These are phyloP conservation scores for Plasmodium gonderi DNA, from an alignment of 169 alveolate genomes.

Conservation along the genomic window DNA sequence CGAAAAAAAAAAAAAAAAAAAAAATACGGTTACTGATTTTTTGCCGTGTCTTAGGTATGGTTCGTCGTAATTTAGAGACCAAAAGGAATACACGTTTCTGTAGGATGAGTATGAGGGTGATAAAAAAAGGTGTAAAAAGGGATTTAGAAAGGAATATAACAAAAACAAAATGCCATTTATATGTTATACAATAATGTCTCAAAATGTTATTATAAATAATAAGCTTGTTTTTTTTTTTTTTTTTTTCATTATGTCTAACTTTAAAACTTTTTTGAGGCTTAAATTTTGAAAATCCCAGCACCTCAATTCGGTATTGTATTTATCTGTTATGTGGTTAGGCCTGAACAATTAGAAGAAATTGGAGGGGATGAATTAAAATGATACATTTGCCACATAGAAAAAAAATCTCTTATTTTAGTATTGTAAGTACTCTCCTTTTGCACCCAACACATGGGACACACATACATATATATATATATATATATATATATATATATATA, in stretches of 20 bases:
- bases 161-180: neutral
- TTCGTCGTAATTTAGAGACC: slow-evolving; percentile 74
- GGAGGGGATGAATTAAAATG: neutral
- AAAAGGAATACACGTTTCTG: slow-evolving; percentile 63
- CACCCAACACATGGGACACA: no score
- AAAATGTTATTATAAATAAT: neutral
- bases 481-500: neutral
- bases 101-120: neutral
- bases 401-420: no score
- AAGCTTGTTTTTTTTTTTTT: neutral
- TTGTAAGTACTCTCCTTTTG: no score
- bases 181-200: neutral
- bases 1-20: neutral
- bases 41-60: slow-evolving; percentile 30
- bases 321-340: slow-evolving; percentile 62
- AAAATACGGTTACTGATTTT: slow-evolving; percentile 21
- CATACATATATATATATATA: neutral
- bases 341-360: neutral
- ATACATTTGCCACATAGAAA: neutral
- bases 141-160: neutral
- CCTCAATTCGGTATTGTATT: slow-evolving; percentile 57
- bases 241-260: slow-evolving; percentile 4
- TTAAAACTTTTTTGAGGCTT: slow-evolving; percentile 27
- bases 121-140: neutral
- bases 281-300: slow-evolving; percentile 75